These are phyloP conservation scores for Oldenlandia corymbosa DNA, from an alignment of 257 asterid genomes.

Conservation along the genomic window DNA sequence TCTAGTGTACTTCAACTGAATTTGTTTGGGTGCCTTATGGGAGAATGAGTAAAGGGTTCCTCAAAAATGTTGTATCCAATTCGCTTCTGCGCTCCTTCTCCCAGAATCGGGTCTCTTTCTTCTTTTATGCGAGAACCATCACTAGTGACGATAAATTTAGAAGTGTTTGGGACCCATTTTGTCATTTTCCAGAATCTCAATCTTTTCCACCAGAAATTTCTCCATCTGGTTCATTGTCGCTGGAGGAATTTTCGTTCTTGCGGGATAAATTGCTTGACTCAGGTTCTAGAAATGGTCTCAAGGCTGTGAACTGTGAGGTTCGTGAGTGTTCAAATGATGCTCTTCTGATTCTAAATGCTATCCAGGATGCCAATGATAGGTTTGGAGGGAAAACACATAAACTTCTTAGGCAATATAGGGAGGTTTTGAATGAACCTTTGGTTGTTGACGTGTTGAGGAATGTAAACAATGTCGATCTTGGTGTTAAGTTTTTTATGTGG, in stretches of 20 bases:
- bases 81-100: conserved; percentile 8
- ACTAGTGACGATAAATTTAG: conserved; percentile 28
- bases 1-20: no score
- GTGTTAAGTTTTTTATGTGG: conserved; percentile 86
- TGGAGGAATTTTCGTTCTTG: conserved; percentile 47
- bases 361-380: conserved; percentile 44
- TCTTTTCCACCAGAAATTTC: conserved; percentile 21
- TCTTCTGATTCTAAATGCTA: conserved; percentile 35
- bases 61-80: conserved; percentile 21
- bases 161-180: conserved; percentile 25
- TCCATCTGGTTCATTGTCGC: conserved; percentile 28
- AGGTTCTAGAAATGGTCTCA: conserved; percentile 18
- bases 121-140: conserved; percentile 36
- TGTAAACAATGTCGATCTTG: conserved; percentile 55
- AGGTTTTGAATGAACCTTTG: conserved; percentile 52
- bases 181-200: conserved; percentile 22
- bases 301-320: conserved; percentile 27
- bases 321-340: conserved; percentile 49
- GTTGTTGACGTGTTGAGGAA: conserved; percentile 65
- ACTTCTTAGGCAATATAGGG: conserved; percentile 66
- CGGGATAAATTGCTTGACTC: conserved; percentile 36
- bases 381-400: conserved; percentile 69
- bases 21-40: no score
- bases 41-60: conserved; percentile 24
- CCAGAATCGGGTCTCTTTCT: conserved; percentile 20